A percentile compares a stretch with the other conserved stretches of the same genome.
Evolutionary conservation across 495 filamentous ascomycete species (phyloP).

Genomic region (Podospora comata): DNA sequence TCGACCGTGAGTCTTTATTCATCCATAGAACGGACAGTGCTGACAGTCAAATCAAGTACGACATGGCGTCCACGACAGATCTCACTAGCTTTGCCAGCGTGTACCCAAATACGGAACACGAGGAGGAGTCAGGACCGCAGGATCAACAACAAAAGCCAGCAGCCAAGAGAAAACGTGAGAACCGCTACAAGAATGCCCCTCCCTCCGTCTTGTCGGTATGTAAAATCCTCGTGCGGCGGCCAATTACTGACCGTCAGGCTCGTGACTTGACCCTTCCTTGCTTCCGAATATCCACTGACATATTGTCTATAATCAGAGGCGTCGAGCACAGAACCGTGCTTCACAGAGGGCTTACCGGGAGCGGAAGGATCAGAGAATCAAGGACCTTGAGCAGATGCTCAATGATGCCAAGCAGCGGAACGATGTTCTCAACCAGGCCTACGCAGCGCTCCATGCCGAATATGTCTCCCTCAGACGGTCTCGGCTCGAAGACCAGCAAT

Average conservation of each 20-base stretch:
- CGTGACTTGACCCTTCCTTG: neutral
- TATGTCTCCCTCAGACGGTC: conserved; percentile 39
- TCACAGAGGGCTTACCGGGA: conserved; percentile 79
- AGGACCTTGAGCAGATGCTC: conserved; percentile 76
- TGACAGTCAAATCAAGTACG: conserved; percentile 32
- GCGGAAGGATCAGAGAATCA: conserved; percentile 78
- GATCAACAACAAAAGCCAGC: conserved; percentile 35
- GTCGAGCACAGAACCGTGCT: conserved; percentile 57
- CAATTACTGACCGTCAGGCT: neutral
- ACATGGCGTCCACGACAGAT: conserved; percentile 31
- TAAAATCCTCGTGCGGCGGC: conserved; percentile 11
- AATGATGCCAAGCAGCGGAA: conserved; percentile 48
- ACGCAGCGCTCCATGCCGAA: conserved; percentile 40
- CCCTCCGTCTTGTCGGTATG: conserved; percentile 48
- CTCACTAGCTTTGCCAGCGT: conserved; percentile 28
- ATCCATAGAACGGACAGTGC: neutral
- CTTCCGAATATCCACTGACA: conserved; percentile 14
- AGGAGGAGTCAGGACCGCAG: conserved; percentile 41
- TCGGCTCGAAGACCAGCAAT: conserved; percentile 27
- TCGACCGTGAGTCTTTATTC: conserved; percentile 33
- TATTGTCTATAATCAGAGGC: conserved; percentile 40
- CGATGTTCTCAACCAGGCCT: conserved; percentile 42
- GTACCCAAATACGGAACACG: conserved; percentile 39
- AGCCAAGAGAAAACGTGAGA: conserved; percentile 47
- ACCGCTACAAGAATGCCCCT: conserved; percentile 50